These are phyloP conservation scores for Triticum timopheevii DNA, from an alignment of 176 grass and related monocot genomes.

Conservation along the genomic window DNA sequence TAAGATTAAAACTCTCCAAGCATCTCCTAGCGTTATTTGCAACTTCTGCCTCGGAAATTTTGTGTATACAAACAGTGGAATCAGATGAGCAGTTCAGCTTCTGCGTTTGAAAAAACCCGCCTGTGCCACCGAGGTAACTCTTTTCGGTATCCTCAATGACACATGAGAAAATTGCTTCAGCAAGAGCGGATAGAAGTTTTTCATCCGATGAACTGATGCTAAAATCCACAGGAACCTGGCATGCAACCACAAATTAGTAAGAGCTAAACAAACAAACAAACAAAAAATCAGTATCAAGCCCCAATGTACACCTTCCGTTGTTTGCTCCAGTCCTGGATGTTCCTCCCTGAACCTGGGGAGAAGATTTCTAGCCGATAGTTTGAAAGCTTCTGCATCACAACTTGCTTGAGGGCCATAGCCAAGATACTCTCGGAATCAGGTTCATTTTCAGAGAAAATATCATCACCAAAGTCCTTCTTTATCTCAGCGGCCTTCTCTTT, in stretches of 20 bases:
- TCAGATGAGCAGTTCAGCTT: constrained; percentile 65
- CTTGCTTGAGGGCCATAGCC: constrained; percentile 79
- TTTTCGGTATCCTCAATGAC: constrained; percentile 42
- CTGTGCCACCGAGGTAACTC: constrained; percentile 23
- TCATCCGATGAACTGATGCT: constrained; percentile 65
- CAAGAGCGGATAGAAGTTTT: constrained; percentile 62
- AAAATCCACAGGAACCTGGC: constrained; percentile 45
- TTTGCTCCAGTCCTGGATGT: constrained; percentile 47
- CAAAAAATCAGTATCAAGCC: not conserved
- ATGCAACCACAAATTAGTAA: constrained; percentile 26
- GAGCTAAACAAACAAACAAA: not conserved
- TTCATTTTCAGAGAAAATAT: constrained; percentile 41
- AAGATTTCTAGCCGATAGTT: constrained; percentile 65
- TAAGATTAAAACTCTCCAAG: constrained; percentile 43
- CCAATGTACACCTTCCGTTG: constrained; percentile 47
- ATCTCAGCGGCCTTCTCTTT: constrained; percentile 69
- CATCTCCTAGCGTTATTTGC: constrained; percentile 47
- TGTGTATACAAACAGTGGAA: constrained; percentile 66
- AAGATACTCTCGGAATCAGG: constrained; percentile 51
- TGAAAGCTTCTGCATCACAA: constrained; percentile 56
- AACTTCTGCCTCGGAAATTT: constrained; percentile 56
- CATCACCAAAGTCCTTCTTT: constrained; percentile 30
- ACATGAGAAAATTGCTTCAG: constrained; percentile 75
- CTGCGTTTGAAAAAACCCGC: constrained; percentile 30
- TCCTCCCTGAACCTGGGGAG: constrained; percentile 50